phyloP scores from a whole-genome alignment of 305 asterid genomes.

The Fraxinus platypoda region DNA sequence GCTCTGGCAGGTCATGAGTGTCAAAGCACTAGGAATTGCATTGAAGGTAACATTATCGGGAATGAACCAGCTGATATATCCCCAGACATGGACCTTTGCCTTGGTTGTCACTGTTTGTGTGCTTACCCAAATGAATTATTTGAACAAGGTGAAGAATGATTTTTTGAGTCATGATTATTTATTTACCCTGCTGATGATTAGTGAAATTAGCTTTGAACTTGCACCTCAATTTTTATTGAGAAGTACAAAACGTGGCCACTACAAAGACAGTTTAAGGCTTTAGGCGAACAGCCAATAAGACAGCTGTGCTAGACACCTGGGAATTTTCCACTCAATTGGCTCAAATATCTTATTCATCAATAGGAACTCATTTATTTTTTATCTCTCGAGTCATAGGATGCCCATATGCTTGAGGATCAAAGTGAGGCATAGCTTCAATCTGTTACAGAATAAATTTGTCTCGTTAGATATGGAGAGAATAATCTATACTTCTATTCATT shows the following conservation, averaged over 20 bases:
- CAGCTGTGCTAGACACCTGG: not conserved
- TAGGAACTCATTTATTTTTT: not conserved
- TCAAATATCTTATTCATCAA: not conserved
- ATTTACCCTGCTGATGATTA: not conserved
- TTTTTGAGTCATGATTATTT: not conserved
- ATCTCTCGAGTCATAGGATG: not conserved
- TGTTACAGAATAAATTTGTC: not conserved
- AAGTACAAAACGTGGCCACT: not conserved
- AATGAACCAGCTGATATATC: constrained; percentile 80
- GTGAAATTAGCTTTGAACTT: constrained; percentile 5
- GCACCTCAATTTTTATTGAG: not conserved
- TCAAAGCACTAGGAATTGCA: constrained; percentile 96
- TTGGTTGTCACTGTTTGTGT: constrained; percentile 67
- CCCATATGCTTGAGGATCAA: not conserved
- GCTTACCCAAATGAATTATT: constrained; percentile 89
- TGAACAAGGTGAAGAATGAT: constrained; percentile 65
- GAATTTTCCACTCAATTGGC: not conserved
- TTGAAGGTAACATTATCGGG: constrained; percentile 90
- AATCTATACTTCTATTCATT: not conserved
- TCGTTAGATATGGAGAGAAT: not conserved
- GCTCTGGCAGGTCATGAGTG: constrained; percentile 90
- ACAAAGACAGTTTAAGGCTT: not conserved
- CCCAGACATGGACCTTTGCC: constrained; percentile 92
- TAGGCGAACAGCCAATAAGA: not conserved
- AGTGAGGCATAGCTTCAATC: not conserved